Evolutionary conservation across 176 grass and related monocot genomes (phyloP), one percentile per base, ranked within the genome.

Genomic region (Oryza nivara): DNA sequence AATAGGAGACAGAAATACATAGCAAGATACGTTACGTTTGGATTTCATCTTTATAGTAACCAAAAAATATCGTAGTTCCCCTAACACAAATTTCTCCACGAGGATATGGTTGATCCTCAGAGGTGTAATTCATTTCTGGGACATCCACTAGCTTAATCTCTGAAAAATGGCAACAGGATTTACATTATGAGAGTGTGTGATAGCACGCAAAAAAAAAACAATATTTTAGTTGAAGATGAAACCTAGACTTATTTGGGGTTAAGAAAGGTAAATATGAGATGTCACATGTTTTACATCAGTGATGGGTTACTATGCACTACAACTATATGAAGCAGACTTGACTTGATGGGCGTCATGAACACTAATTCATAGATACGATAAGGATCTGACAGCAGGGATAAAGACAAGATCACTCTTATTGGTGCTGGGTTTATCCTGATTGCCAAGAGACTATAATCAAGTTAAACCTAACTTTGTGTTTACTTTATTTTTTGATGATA

Each of bases 11-110:
- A 20, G 17, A 46, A 35, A 45, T 69, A 17, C 68, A 26, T 75
- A 72, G 45, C 1, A 84, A 80, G 36, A 44, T 44, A 44, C 43
- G 1, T 93, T 93, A 98, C 93, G 93, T 98, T 75, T 95, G 96
- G 41, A 79, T 49, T 82, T 98, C 93, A 83, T 98, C 93, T 82
- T 98, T 98, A 74, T 90, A 93, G 78, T 98, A 98, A 16, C 96
- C 91, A 40, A 13, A 64, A 66, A 98, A 99, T 77, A 95, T 72
- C 77, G 70, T 88, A 90, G 91, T 89, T 17, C 93, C 96, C 74
- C 96, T 88, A 32, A 89, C 93, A 88, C 96, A 98, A 90, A 98
- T 98, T 92, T 98, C 96, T 83, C 96, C 96, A 70, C 93, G 93
- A 69, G 93, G 87, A 92, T 95, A 86, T 75, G 93, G 96, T 85